These are phyloP conservation scores for Scleroderma citrinum DNA, from an alignment of 768 basidiomycete species.

Conservation along the genomic window DNA sequence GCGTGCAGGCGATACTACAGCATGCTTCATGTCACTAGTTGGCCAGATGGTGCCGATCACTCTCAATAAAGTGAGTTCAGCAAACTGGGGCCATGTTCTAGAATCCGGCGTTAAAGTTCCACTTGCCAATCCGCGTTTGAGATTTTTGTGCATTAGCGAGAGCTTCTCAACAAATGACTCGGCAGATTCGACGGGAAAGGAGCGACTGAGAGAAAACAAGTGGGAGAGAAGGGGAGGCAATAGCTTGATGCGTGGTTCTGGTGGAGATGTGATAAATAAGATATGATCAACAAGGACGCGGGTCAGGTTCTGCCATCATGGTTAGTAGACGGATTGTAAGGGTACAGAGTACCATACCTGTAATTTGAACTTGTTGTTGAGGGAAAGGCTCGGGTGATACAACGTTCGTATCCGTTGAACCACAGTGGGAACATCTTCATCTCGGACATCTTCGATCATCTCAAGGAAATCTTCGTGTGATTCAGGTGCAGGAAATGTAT, in stretches of 20 bases:
- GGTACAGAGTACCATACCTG: slow-evolving; percentile 51
- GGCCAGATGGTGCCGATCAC: slow-evolving; percentile 83
- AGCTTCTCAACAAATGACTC: slow-evolving; percentile 79
- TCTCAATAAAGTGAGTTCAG: slow-evolving; percentile 79
- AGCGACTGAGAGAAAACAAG: slow-evolving; percentile 66
- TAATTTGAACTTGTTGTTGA: slow-evolving; percentile 87
- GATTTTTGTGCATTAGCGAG: slow-evolving; percentile 88
- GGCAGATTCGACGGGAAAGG: slow-evolving; percentile 79
- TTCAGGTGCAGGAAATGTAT: slow-evolving; percentile 84
- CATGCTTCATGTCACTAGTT: slow-evolving; percentile 90
- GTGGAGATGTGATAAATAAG: slow-evolving; percentile 64
- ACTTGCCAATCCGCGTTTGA: slow-evolving; percentile 71
- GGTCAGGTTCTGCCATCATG: slow-evolving; percentile 51
- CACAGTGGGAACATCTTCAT: slow-evolving; percentile 70
- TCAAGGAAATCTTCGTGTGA: slow-evolving; percentile 88
- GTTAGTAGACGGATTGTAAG: not conserved
- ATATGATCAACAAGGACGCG: slow-evolving; percentile 85
- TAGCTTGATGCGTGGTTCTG: slow-evolving; percentile 52
- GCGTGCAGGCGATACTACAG: slow-evolving; percentile 80
- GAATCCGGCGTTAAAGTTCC: slow-evolving; percentile 56
- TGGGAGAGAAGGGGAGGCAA: slow-evolving; percentile 71
- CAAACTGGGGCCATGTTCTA: slow-evolving; percentile 83
- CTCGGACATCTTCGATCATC: slow-evolving; percentile 64
- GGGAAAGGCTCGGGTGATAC: slow-evolving; percentile 87
- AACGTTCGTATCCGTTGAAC: slow-evolving; percentile 86